phyloP scores from a whole-genome alignment of 2,329 filamentous ascomycete genomes.

The Sphaerulina populicola region DNA sequence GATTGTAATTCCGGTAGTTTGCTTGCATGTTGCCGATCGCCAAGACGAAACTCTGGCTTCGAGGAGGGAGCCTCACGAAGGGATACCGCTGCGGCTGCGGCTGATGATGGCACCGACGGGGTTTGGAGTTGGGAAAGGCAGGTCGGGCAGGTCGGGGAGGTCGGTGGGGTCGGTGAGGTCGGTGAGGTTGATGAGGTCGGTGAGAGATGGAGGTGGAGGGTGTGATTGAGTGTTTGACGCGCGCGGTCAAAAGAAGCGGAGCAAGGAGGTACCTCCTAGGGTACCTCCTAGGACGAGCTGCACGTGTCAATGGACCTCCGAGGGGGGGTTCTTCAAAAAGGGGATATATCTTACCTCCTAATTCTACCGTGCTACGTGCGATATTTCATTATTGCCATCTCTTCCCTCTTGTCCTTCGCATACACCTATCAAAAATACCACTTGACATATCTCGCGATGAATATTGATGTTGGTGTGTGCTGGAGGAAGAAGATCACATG shows the following conservation, averaged over 20 bases:
- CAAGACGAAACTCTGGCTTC: slow-evolving; percentile 14
- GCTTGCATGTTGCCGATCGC: slow-evolving; percentile 35
- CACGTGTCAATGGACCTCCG: not conserved
- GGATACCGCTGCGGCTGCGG: not conserved
- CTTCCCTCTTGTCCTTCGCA: too few relatives aligned
- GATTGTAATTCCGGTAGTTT: slow-evolving; percentile 37
- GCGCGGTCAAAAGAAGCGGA: not conserved
- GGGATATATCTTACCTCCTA: not conserved
- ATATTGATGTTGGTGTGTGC: not conserved
- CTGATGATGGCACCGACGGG: not conserved
- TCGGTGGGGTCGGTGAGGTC: too few relatives aligned
- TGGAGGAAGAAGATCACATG: not conserved
- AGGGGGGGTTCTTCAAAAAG: not conserved
- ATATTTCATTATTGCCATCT: too few relatives aligned
- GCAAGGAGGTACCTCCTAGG: too few relatives aligned
- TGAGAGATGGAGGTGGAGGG: too few relatives aligned
- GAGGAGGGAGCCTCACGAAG: not conserved
- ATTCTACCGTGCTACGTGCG: not conserved
- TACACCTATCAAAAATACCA: not conserved
- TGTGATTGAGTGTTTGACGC: slow-evolving; percentile 5
- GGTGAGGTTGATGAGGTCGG: too few relatives aligned
- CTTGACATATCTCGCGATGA: not conserved
- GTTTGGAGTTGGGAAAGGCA: slow-evolving; percentile 3
- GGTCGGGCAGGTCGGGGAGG: slow-evolving; percentile 3
- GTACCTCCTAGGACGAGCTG: too few relatives aligned